A percentile compares a stretch with the other conserved stretches of the same genome.
phyloP scores from a whole-genome alignment of 1,139 yeast species.

The Debaryomycetaceae sp. region DNA sequence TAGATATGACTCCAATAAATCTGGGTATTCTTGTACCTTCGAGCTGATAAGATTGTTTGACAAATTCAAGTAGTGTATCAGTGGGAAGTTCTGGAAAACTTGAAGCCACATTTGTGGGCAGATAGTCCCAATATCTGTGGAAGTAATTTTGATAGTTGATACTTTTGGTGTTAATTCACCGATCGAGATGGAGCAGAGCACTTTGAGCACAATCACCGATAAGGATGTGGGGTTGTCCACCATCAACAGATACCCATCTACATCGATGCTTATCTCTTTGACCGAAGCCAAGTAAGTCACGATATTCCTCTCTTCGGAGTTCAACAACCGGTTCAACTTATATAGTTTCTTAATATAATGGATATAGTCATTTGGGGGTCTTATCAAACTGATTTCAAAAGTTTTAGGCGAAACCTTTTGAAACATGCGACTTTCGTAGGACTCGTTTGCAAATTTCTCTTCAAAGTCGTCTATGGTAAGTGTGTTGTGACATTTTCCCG shows the following conservation, averaged over 20 bases:
- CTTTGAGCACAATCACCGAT: conserved; percentile 25
- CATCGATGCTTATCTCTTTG: conserved; percentile 21
- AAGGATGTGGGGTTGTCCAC: conserved; percentile 28
- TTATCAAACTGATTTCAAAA: conserved; percentile 25
- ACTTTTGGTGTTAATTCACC: conserved; percentile 20
- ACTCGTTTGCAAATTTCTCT: conserved; percentile 11
- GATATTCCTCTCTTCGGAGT: conserved; percentile 9
- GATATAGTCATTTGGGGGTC: conserved; percentile 28
- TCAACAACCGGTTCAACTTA: conserved; percentile 20
- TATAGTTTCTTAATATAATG: conserved; percentile 23
- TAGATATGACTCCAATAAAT: conserved; percentile 21
- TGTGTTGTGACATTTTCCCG: conserved; percentile 10
- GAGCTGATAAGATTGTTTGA: conserved; percentile 25
- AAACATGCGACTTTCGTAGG: conserved; percentile 14
- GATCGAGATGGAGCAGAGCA: conserved; percentile 21
- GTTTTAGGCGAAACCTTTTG: conserved; percentile 20
- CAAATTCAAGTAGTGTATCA: conserved; percentile 22
- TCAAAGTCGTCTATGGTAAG: conserved; percentile 15
- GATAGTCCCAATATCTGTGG: conserved; percentile 38
- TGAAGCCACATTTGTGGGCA: conserved; percentile 33
- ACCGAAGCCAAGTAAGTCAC: conserved; percentile 17
- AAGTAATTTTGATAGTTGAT: conserved; percentile 20
- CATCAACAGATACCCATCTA: conserved; percentile 26
- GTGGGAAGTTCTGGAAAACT: conserved; percentile 24
- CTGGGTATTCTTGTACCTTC: conserved; percentile 17